Percentiles rank a stretch among this genome's conserved stretches.
Evolutionary conservation across 176 grass and related monocot species (phyloP).

Genomic region (Carex cristatella): DNA sequence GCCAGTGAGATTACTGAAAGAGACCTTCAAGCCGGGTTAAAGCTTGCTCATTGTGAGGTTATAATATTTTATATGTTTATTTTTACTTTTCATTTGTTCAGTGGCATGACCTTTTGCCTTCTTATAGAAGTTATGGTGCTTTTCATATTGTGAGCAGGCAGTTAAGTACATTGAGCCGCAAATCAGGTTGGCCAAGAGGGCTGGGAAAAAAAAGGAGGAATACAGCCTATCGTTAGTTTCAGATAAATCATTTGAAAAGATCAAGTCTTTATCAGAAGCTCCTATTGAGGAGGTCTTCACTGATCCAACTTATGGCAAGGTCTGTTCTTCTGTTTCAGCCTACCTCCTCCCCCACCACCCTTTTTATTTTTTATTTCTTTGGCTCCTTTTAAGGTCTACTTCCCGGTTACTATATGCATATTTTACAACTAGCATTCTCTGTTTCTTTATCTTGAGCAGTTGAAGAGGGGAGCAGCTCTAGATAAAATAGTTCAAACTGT

Average conservation of each 20-base stretch:
- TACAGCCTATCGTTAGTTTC: conserved; percentile 91
- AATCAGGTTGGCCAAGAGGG: conserved; percentile 78
- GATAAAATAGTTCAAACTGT: conserved; percentile 69
- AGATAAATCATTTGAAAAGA: conserved; percentile 84
- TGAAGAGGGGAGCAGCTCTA: conserved; percentile 88
- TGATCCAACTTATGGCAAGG: conserved; percentile 92
- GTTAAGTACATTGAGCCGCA: conserved; percentile 94
- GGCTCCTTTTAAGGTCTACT: neutral
- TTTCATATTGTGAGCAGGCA: conserved; percentile 49
- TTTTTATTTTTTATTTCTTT: neutral
- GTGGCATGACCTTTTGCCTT: conserved; percentile 17
- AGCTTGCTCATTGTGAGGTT: conserved; percentile 88
- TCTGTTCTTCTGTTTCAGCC: conserved; percentile 13
- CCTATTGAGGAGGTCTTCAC: conserved; percentile 92
- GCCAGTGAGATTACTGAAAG: conserved; percentile 95
- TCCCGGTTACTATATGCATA: neutral
- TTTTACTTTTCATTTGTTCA: conserved; percentile 16
- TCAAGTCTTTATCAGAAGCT: conserved; percentile 70
- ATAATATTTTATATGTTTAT: neutral
- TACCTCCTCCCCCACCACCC: neutral
- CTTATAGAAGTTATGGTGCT: conserved; percentile 3
- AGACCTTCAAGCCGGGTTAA: conserved; percentile 81
- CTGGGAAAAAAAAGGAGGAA: conserved; percentile 84
- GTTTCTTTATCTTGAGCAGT: conserved; percentile 43
- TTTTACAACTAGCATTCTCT: conserved; percentile 20